Evolutionary conservation across 139 green algal species (phyloP).

Genomic region (Chlorella vulgaris): DNA sequence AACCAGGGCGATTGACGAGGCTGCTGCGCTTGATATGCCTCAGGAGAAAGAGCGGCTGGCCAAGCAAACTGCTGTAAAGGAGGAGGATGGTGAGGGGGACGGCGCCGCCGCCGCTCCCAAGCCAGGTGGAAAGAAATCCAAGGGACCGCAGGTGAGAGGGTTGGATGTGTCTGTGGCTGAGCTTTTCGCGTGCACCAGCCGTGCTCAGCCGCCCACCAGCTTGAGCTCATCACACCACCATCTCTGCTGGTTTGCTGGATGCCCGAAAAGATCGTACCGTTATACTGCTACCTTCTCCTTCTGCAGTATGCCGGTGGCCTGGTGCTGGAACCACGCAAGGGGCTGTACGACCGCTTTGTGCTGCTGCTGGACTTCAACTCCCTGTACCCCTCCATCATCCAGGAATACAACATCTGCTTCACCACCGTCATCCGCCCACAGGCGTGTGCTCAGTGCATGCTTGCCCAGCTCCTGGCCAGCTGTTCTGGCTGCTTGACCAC

Average conservation of each 20-base stretch:
- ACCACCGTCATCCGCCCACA: constrained; percentile 86
- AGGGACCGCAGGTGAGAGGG: constrained; percentile 39
- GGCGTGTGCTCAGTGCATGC: background rate
- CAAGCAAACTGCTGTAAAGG: constrained; percentile 15
- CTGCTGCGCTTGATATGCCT: background rate
- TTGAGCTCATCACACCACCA: too few species aligned
- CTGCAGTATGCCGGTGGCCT: constrained; percentile 86
- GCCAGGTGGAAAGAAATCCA: constrained; percentile 51
- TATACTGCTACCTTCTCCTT: background rate
- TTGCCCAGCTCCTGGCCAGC: too few species aligned
- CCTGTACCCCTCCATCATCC: constrained; percentile 99
- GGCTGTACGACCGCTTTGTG: constrained; percentile 97
- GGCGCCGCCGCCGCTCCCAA: constrained; percentile 2
- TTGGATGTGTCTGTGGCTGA: background rate
- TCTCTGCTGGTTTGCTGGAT: background rate
- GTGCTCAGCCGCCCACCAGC: too few species aligned
- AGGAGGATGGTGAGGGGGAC: constrained; percentile 14
- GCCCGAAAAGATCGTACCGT: background rate
- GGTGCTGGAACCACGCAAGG: constrained; percentile 98
- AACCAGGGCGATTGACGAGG: too few species aligned
- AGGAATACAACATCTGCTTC: constrained; percentile 99
- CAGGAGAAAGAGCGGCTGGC: constrained; percentile 65
- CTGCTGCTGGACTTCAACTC: constrained; percentile 99
- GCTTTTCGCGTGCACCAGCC: too few species aligned
- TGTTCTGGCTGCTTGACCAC: too few species aligned